Evolutionary conservation across 208 protist genomes (phyloP), one percentile per base, ranked within the genome.

Genomic region (Endotrypanum monterogeii): DNA sequence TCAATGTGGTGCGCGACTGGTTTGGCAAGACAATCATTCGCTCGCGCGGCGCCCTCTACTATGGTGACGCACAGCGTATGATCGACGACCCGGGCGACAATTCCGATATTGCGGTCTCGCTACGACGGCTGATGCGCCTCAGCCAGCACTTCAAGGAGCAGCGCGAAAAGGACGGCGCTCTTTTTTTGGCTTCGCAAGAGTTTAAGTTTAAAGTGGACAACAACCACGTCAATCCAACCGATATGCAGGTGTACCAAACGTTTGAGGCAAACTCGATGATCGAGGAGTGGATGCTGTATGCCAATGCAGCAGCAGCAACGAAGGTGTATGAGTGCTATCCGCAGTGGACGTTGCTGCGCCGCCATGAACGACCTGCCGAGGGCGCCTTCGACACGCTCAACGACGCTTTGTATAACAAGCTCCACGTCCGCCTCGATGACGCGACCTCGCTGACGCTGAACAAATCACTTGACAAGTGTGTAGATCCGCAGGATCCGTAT

Each of bases 271-370:
- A 98, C 75, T 98, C 95, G 30, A 92, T 98, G 89, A 96, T 99
- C 77, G 98, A 99, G 83, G 97, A 99, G 77, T 99, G 98, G 88
- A 99, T 99, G 98, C 85, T 99, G 57, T 96, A 98, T 74, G 98
- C 97, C n/a, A 99, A 99, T 79, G 88, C 91, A 50, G 92, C 90
- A 3, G 98, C 95, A 7, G 96, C 97, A 50, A 75, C 83, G 41
- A 82, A 86, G 52, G 94, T 98, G 54, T 88, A 89, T 58, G 75
- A 79, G 41, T 82, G 69, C 46, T 98, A 95, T 77, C 95, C 96
- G 0, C 83, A 85, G 35, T 90, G 85, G 82, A 96, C 97, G 14
- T 80, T 98, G 48, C 76, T 99, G 74, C 89, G 97, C 32, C 87
- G 94, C 52, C 97, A 99, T 83, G 82, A 97, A 66, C 80, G 82